A percentile compares a stretch with the other conserved stretches of the same genome.
Conservation (phyloP, 2,329 filamentous ascomycete genomes). For the Lasiodiplodia sp. region DNA sequence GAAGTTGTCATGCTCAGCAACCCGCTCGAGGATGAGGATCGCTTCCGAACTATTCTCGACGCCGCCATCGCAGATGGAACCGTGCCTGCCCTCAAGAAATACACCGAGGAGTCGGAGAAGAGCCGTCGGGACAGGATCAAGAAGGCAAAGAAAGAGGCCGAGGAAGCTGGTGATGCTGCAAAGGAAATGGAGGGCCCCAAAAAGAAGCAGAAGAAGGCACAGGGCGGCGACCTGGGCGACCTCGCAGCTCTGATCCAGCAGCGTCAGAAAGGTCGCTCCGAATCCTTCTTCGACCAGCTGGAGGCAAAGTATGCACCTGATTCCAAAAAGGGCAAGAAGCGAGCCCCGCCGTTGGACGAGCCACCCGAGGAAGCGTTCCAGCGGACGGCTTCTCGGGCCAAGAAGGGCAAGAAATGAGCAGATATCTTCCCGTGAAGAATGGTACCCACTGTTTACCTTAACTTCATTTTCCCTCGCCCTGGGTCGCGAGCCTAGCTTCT, state of each 20-base stretch:
- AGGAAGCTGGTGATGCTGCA: constrained; percentile 62
- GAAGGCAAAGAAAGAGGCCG: constrained; percentile 70
- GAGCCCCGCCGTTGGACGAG: constrained; percentile 55
- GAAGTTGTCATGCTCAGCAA: constrained; percentile 86
- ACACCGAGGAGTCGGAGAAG: constrained; percentile 65
- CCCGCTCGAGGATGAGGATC: constrained; percentile 81
- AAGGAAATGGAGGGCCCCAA: constrained; percentile 65
- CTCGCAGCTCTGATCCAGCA: constrained; percentile 49
- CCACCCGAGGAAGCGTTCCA: constrained; percentile 69
- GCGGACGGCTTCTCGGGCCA: constrained; percentile 41
- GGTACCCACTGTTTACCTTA: background rate
- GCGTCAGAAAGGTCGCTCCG: constrained; percentile 43
- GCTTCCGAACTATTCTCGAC: constrained; percentile 83
- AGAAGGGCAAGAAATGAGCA: constrained; percentile 34
- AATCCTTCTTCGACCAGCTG: constrained; percentile 45
- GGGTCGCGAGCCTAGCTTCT: background rate
- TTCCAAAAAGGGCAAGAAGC: constrained; percentile 56
- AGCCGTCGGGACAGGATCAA: constrained; percentile 66
- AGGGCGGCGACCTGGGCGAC: constrained; percentile 41
- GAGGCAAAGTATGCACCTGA: constrained; percentile 47
- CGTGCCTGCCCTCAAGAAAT: constrained; percentile 71
- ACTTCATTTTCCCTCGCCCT: background rate
- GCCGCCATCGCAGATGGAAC: constrained; percentile 75
- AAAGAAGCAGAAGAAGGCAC: constrained; percentile 51
- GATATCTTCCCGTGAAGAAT: constrained; percentile 1